Evolutionary conservation across 208 protist species (phyloP).

Genomic region (Novymonas esmeraldas): DNA sequence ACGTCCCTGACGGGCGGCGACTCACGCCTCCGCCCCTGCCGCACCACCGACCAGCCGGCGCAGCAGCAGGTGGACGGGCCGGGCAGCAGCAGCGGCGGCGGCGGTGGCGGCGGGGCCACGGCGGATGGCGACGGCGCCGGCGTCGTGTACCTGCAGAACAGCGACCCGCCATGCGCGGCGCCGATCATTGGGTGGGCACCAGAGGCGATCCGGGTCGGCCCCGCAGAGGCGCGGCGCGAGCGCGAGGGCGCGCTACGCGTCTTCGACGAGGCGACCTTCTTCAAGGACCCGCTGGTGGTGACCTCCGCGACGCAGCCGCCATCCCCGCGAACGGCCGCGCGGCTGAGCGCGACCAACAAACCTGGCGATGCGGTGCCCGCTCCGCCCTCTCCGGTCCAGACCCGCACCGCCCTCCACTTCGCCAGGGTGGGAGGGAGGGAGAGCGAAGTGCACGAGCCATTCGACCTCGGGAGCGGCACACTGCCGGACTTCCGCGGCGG

Average conservation of each 20-base stretch:
- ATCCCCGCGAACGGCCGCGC: no score
- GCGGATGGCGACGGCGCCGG: not conserved
- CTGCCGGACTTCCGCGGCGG: not conserved
- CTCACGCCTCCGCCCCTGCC: not conserved
- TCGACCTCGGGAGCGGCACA: not conserved
- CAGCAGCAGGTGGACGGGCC: not conserved
- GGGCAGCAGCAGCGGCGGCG: no score
- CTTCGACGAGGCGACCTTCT: constrained; percentile 49
- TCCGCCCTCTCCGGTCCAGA: not conserved
- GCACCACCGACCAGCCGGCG: not conserved
- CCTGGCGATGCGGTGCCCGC: no score
- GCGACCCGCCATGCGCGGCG: constrained; percentile 28
- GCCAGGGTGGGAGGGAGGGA: no score
- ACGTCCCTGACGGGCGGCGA: not conserved
- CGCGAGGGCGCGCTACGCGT: constrained; percentile 39
- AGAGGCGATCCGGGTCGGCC: constrained; percentile 38
- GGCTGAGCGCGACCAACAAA: no score
- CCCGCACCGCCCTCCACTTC: no score
- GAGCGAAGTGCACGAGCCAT: constrained; percentile 3
- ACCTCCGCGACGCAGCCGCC: not conserved
- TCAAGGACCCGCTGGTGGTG: constrained; percentile 29
- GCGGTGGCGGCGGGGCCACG: not conserved
- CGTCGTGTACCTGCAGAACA: constrained; percentile 26
- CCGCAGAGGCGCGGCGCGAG: constrained; percentile 27
- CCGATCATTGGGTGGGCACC: constrained; percentile 76